Evolutionary conservation across 2,329 filamentous ascomycete genomes (phyloP), one percentile per base, ranked within the genome.

Genomic region (Stachybotrys echinatus): DNA sequence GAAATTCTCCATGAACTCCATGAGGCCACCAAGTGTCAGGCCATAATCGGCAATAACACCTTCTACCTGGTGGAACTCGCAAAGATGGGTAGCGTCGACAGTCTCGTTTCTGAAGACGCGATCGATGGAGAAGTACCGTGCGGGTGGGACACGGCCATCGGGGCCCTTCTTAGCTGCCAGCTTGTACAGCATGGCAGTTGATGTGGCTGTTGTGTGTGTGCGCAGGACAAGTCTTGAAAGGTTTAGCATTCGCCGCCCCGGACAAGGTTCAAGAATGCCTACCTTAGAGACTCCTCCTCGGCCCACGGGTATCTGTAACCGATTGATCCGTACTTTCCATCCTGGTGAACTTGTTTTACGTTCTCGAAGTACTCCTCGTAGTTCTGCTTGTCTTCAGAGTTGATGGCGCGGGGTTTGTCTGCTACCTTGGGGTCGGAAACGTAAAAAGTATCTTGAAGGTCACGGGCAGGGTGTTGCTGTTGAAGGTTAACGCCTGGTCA

Each of bases 111-210:
- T 84, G 85, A 99, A 99, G 53, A 99, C 94, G 49, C 94, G 85
- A 72, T 99, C 94, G 66, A 99, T 99, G 54, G 90, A 96, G 77
- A 99, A 99, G 76, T 96, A 97, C 54, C 92, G 85, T n/a, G 90
- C 91, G 34, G 83, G 79, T 17, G 79, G 80, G 44, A 80, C 78
- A 48, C 75, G 74, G 44, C 82, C 81, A 60, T 84, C 80, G 5
- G 89, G 88, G 14, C 89, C 87, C 52, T 89, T 91, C 65, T 88
- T 81, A 50, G 87, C 81, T 23, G 94, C 91, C 48, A 99, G 81
- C 65, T 91, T 91, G 73, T 96, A 86, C 57, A 99, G 82, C 76
- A 96, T 90, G 63, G 89, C 89, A 23, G 92, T 88, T 38, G 88
- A 95, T 55, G 96, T 87, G 48, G 94, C 87, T 27, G 94, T 99